These are phyloP conservation scores for Knoxdaviesia proteae DNA, from an alignment of 2,329 filamentous ascomycete species.

Conservation along the genomic window DNA sequence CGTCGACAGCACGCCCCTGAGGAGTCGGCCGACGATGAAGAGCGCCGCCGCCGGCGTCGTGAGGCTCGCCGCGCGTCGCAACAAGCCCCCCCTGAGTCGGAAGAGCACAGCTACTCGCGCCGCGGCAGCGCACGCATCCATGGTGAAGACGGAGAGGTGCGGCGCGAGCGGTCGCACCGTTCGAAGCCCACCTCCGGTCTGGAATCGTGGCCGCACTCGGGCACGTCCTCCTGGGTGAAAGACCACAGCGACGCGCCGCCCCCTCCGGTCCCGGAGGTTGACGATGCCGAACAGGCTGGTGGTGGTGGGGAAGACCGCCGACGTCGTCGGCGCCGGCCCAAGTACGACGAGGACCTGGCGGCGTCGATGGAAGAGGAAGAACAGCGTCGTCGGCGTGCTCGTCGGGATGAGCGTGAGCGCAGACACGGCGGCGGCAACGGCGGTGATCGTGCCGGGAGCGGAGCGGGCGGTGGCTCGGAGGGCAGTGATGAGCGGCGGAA, in stretches of 20 bases:
- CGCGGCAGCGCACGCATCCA: constrained; percentile 13
- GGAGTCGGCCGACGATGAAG: constrained; percentile 24
- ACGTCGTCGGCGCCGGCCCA: constrained; percentile 23
- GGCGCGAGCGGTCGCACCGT: neutral
- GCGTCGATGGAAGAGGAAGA: constrained; percentile 19
- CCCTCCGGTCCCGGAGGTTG: constrained; percentile 21
- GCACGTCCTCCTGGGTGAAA: constrained; percentile 46
- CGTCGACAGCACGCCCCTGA: constrained; percentile 24
- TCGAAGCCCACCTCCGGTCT: constrained; percentile 7
- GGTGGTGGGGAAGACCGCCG: constrained; percentile 27
- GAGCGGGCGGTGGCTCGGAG: constrained; percentile 14
- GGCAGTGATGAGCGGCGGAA: constrained; percentile 23
- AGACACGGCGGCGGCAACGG: constrained; percentile 5
- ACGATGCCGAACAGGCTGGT: constrained; percentile 14
- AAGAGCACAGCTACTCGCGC: constrained; percentile 19
- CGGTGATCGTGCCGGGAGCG: neutral
- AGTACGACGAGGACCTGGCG: constrained; percentile 18
- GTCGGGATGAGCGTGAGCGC: constrained; percentile 21
- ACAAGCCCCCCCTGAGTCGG: constrained; percentile 16
- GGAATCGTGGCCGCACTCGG: constrained; percentile 36
- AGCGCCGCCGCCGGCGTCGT: constrained; percentile 30
- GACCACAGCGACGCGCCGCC: constrained; percentile 41
- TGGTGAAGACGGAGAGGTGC: constrained; percentile 4
- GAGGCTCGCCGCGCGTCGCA: constrained; percentile 27
- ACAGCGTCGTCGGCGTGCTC: constrained; percentile 19